Conservation (phyloP, 202 grass and related monocot species). For the Setaria viridis region DNA sequence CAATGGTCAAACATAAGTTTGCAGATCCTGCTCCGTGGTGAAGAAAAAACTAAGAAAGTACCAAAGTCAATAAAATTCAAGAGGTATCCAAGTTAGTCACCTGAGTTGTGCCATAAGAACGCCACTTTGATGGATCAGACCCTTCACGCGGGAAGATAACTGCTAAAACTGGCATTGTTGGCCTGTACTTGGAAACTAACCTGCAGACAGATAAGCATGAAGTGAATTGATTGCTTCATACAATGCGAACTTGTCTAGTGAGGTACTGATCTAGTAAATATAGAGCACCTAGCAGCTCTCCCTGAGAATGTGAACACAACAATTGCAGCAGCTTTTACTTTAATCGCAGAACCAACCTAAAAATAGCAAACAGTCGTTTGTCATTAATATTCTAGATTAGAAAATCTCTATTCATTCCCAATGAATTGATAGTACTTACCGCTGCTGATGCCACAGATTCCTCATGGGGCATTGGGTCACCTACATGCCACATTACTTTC, state of each 20-base stretch:
- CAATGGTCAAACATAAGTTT: constrained; percentile 24
- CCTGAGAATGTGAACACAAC: constrained; percentile 90
- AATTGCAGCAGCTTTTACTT: constrained; percentile 95
- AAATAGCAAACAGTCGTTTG: neutral
- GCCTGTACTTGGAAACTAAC: constrained; percentile 93
- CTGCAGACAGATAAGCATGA: constrained; percentile 52
- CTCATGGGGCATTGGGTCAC: constrained; percentile 87
- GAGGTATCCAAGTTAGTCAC: constrained; percentile 48
- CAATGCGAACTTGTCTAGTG: constrained; percentile 1
- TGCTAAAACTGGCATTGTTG: constrained; percentile 90
- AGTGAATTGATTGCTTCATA: constrained; percentile 28
- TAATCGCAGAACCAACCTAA: constrained; percentile 92
- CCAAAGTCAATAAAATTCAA: constrained; percentile 3
- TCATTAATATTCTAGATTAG: constrained; percentile 8
- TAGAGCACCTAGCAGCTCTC: constrained; percentile 78
- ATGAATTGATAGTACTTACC: constrained; percentile 50
- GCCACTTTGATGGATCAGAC: constrained; percentile 62
- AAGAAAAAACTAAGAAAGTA: constrained; percentile 2
- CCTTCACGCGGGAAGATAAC: constrained; percentile 74
- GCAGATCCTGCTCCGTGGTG: neutral
- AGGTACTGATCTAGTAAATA: constrained; percentile 8
- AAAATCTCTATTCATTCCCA: neutral
- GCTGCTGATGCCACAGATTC: constrained; percentile 97
- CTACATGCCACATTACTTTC: constrained; percentile 76
- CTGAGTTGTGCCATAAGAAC: constrained; percentile 74